Evolutionary conservation across 2,329 filamentous ascomycete species (phyloP), one percentile per base, ranked within the genome.

Genomic region (Xylariomycetidae sp.): DNA sequence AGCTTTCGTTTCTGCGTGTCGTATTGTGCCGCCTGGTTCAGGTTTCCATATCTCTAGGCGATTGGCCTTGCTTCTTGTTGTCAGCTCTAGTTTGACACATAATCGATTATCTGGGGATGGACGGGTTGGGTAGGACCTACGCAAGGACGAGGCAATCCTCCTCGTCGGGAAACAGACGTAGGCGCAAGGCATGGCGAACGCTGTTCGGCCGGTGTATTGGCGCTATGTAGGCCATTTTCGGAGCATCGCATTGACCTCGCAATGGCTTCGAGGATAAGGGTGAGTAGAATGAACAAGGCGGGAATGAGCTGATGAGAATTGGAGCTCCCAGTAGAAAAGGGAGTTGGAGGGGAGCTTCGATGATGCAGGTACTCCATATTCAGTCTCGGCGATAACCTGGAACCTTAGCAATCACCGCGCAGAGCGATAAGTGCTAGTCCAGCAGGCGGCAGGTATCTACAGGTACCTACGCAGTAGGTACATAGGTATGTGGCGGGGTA

Each of bases 191-290:
- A 74, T 95, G 85, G 35, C 89, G 81, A 44, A 96, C 81, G 66
- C 88, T 94, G 59, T 87, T 96, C 16, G 92, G 85, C 50, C 82
- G 77, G 61, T 98, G 92, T 37, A 98, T 92, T 25, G 92, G 89
- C 41, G 88, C 88, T 53, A 98, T 70, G 61, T 97, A 98, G 33
- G 92, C 85, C 92, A 98, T 98, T 36, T 34, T 53, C 46, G n/a
- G 25, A 38, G 31, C 31, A 48, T 51, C 38, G 31, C 53, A 8
- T 8, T 23, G 20, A 23, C 20, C n/a, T n/a, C n/a, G n/a, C n/a
- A n/a, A 56, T 54, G 35, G 37, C 38, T 47, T 32, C 41, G 12
- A 18, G 13, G 17, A n/a, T n/a, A n/a, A n/a, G n/a, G n/a, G n/a
- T n/a, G n/a, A n/a, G n/a, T n/a, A n/a, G n/a, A n/a, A n/a, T n/a